Base-by-base conservation (phyloP, 169 alveolate species). In the Plasmodium vinckei region DNA sequence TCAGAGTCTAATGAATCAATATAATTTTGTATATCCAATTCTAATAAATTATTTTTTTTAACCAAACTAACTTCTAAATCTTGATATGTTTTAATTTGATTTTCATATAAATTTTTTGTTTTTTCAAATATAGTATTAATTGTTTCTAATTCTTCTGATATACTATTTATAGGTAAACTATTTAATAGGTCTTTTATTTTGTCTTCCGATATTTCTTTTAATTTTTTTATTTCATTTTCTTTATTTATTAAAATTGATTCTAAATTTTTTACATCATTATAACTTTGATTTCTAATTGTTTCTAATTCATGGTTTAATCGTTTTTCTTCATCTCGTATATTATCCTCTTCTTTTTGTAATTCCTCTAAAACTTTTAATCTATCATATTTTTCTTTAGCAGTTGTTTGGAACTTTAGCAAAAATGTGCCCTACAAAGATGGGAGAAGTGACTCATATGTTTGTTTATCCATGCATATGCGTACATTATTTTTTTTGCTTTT, bases 261-360 rank as follows among this genome's bases (percentile, higher is more conserved):
- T 39, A 79, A 39, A 1, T 67, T 71, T 65, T 64, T 65, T 23
- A 79, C 3, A 33, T 79, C 89, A 3, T 79, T 59, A 9, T 79
- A 72, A 79, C 82, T 79, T 67, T 65, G 42, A 12, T 54, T 64
- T 69, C 89, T 6, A 65, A 79, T 70, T 7, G 25, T 54, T 27
- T 79, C 89, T 65, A 79, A 44, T n/a, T 79, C 89, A 2, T 79
- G 57, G 46, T 79, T 79, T 79, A 79, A 69, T 56, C 68, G n/a
- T 9, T 79, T 79, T 51, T 79, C 89, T 64, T 79, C 79, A n/a
- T 64, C 68, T 79, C 67, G 82, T 12, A 68, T 65, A 9, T 65
- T 79, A 15, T 65, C 39, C 65, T 79, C 89, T 63, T 79, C 89
- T 13, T 79, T 79, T 57, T 79, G 64, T 79, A 79, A 51, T 5